Percentiles rank a stretch among this genome's conserved stretches.
Evolutionary conservation across 116 monocot species (phyloP).

Genomic region (Zostera marina): DNA sequence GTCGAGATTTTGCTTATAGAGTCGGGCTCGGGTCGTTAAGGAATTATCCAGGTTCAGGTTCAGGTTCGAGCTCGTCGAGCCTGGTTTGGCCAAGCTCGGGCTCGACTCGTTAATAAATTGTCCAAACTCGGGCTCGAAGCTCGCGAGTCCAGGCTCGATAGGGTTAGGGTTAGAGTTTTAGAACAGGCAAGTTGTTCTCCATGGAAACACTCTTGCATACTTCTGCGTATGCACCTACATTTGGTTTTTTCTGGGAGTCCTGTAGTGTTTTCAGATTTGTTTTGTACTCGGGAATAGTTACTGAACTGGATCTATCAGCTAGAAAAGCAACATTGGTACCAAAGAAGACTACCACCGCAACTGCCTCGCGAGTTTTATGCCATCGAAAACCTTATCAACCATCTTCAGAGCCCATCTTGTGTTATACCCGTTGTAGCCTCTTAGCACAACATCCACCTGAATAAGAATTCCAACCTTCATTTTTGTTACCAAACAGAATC

Average conservation of each 20-base stretch:
- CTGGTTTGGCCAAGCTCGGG: too few species aligned
- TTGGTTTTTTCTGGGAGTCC: conserved; percentile 75
- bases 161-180: too few species aligned
- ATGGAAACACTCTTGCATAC: conserved; percentile 44
- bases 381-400: conserved; percentile 21
- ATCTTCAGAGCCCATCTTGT: conserved; percentile 54
- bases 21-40: too few species aligned
- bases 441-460: conserved; percentile 61
- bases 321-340: conserved; percentile 72
- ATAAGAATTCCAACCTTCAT: too few species aligned
- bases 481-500: too few species aligned
- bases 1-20: too few species aligned
- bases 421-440: conserved; percentile 86
- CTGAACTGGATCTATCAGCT: conserved; percentile 35
- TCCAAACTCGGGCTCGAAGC: too few species aligned
- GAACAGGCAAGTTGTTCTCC: conserved; percentile 27
- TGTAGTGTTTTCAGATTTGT: conserved; percentile 38
- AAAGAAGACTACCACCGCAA: conserved; percentile 56
- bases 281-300: conserved; percentile 49
- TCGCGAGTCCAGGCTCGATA: too few species aligned
- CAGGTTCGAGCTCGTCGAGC: too few species aligned
- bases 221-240: conserved; percentile 54
- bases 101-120: too few species aligned
- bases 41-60: too few species aligned
- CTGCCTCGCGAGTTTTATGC: conserved; percentile 8